These are phyloP conservation scores for Iris pallida DNA, from an alignment of 116 monocot genomes.

Conservation along the genomic window DNA sequence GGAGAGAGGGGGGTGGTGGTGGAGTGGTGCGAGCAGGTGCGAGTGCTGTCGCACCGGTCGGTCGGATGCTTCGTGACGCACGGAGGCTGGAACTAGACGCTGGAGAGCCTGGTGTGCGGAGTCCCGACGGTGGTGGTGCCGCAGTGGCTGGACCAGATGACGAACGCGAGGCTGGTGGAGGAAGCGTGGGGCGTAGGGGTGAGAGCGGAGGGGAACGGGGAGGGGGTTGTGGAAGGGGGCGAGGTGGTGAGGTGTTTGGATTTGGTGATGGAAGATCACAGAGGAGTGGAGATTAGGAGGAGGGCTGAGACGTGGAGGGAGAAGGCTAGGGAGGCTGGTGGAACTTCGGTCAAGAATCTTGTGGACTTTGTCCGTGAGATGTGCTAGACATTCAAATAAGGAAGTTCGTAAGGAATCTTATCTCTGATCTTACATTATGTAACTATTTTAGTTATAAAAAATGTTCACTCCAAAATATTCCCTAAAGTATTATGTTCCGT, in stretches of 20 bases:
- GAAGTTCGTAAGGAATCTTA: too few species aligned
- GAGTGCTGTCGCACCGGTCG: slow-evolving; percentile 43
- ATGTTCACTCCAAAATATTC: too few species aligned
- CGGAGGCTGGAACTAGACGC: slow-evolving; percentile 32
- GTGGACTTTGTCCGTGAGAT: too few species aligned
- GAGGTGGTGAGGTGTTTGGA: slow-evolving; percentile 46
- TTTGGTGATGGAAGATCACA: slow-evolving; percentile 38
- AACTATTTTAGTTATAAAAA: too few species aligned
- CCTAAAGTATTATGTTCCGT: too few species aligned
- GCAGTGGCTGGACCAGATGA: slow-evolving; percentile 44
- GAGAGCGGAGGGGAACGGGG: slow-evolving; percentile 19
- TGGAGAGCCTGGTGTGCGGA: slow-evolving; percentile 35
- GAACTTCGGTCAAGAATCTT: slow-evolving; percentile 44
- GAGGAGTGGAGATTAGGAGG: slow-evolving; percentile 36
- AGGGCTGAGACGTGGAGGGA: slow-evolving; percentile 39
- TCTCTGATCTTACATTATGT: too few species aligned
- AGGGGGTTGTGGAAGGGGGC: slow-evolving; percentile 20
- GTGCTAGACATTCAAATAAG: too few species aligned
- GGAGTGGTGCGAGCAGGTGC: slow-evolving; percentile 46
- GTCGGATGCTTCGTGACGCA: slow-evolving; percentile 71
- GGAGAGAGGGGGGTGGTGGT: slow-evolving; percentile 18
- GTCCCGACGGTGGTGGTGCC: slow-evolving; percentile 56
- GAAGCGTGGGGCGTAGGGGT: slow-evolving; percentile 33
- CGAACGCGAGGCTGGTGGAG: slow-evolving; percentile 42
- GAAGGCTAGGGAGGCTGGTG: slow-evolving; percentile 36